Conservation (phyloP, 2,329 filamentous ascomycete genomes). For the Phialophora tarda region DNA sequence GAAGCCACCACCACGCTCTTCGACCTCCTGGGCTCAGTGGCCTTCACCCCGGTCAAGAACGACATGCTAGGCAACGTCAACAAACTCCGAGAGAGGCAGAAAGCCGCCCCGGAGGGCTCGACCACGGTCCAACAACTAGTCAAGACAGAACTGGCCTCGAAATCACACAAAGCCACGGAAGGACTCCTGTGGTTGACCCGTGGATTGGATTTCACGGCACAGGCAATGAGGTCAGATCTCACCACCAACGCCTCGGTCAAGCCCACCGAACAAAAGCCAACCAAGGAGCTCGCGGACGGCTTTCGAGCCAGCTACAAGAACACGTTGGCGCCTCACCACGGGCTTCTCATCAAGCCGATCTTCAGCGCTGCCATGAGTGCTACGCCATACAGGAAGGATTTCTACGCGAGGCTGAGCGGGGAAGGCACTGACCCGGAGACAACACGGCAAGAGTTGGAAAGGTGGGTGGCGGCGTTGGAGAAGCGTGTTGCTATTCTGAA, state of each 20-base stretch:
- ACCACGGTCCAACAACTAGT: slow-evolving; percentile 83
- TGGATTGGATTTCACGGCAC: slow-evolving; percentile 92
- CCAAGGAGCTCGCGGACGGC: slow-evolving; percentile 46
- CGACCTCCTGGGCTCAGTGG: slow-evolving; percentile 68
- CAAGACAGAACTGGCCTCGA: slow-evolving; percentile 83
- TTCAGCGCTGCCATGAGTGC: slow-evolving; percentile 25
- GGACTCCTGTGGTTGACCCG: slow-evolving; percentile 89
- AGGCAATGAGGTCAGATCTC: slow-evolving; percentile 67
- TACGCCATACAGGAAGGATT: slow-evolving; percentile 18
- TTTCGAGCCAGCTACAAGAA: slow-evolving; percentile 24
- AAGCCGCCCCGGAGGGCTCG: slow-evolving; percentile 78
- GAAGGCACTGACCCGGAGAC: slow-evolving; percentile 18
- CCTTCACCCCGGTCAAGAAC: slow-evolving; percentile 87
- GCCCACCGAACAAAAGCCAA: slow-evolving; percentile 32
- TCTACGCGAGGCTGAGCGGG: slow-evolving; percentile 17
- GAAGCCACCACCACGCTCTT: slow-evolving; percentile 88
- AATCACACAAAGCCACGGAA: slow-evolving; percentile 87
- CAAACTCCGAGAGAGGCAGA: slow-evolving; percentile 88
- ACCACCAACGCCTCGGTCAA: slow-evolving; percentile 49
- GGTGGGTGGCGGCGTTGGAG: slow-evolving; percentile 21
- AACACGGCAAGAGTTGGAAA: slow-evolving; percentile 7
- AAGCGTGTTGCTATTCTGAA: slow-evolving; percentile 25
- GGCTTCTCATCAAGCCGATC: slow-evolving; percentile 19
- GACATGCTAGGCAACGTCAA: slow-evolving; percentile 93
- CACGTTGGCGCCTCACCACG: slow-evolving; percentile 19